phyloP scores from a whole-genome alignment of 192 early-diverging fungal species.

The Rhizophagus sp. region DNA sequence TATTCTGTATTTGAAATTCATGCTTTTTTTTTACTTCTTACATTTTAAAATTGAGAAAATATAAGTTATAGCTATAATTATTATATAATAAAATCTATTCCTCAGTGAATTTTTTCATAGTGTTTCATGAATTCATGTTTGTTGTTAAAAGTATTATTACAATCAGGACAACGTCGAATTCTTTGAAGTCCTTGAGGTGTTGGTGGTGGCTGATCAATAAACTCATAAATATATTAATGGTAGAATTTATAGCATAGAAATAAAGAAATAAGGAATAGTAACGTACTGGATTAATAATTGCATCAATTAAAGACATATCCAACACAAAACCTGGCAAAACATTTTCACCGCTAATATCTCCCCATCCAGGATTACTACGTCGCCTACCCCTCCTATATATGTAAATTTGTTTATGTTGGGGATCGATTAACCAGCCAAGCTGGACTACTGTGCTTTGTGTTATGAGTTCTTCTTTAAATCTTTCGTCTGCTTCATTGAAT shows the following conservation, averaged over 20 bases:
- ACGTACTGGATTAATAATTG: not conserved
- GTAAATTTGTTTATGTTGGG: conserved; percentile 26
- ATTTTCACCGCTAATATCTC: conserved; percentile 22
- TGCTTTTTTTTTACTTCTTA: too few species aligned
- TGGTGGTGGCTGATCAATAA: not conserved
- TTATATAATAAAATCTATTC: too few species aligned
- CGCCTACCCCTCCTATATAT: conserved; percentile 11
- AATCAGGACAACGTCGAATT: not conserved
- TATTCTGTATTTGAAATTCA: too few species aligned
- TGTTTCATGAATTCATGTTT: too few species aligned
- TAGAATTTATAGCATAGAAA: not conserved
- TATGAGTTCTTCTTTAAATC: conserved; percentile 26
- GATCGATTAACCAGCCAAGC: conserved; percentile 22
- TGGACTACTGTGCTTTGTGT: not conserved
- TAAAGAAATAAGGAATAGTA: not conserved
- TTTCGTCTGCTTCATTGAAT: not conserved
- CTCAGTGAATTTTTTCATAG: too few species aligned
- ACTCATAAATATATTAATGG: not conserved
- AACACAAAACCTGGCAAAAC: conserved; percentile 31
- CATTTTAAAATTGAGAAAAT: too few species aligned
- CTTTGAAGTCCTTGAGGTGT: too few species aligned
- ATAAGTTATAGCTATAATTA: too few species aligned
- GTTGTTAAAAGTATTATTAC: not conserved
- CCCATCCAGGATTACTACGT: conserved; percentile 20
- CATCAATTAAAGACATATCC: not conserved